A percentile compares a stretch with the other conserved stretches of the same genome.
Conservation (phyloP, 306 rosid genomes). For the Quercus ilex region DNA sequence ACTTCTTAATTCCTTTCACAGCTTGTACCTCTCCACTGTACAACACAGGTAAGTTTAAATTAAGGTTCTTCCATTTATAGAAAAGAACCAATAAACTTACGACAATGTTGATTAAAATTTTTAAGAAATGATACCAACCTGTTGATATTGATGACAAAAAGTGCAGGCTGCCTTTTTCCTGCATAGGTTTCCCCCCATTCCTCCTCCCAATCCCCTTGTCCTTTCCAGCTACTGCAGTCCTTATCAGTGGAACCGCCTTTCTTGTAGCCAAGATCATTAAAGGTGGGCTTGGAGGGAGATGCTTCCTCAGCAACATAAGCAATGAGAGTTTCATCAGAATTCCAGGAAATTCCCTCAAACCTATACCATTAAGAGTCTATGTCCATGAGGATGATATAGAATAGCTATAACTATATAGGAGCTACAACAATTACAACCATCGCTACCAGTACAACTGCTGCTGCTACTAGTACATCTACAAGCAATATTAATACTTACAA, state of each 20-base stretch:
- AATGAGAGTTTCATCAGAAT: constrained; percentile 54
- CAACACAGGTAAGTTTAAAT: constrained; percentile 9
- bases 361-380: constrained; percentile 33
- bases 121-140: constrained; percentile 38
- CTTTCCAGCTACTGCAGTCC: constrained; percentile 68
- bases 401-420: background rate
- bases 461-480: constrained; percentile 3
- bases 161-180: constrained; percentile 77
- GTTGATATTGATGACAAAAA: constrained; percentile 52
- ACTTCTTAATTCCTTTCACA: constrained; percentile 61
- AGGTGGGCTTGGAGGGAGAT: constrained; percentile 61
- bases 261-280: constrained; percentile 48
- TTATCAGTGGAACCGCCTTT: constrained; percentile 45
- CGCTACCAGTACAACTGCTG: background rate
- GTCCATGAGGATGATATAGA: background rate
- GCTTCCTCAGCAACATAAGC: constrained; percentile 89
- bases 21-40: constrained; percentile 67
- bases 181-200: constrained; percentile 91
- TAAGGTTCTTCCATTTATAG: constrained; percentile 1
- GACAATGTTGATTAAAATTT: no score
- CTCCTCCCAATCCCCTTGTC: constrained; percentile 80
- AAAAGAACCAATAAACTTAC: constrained; percentile 15
- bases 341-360: constrained; percentile 95
- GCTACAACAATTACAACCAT: background rate
- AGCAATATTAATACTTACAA: constrained; percentile 5